phyloP scores from a whole-genome alignment of 805 yeast species.

The Jamesozyma spencerorum region DNA sequence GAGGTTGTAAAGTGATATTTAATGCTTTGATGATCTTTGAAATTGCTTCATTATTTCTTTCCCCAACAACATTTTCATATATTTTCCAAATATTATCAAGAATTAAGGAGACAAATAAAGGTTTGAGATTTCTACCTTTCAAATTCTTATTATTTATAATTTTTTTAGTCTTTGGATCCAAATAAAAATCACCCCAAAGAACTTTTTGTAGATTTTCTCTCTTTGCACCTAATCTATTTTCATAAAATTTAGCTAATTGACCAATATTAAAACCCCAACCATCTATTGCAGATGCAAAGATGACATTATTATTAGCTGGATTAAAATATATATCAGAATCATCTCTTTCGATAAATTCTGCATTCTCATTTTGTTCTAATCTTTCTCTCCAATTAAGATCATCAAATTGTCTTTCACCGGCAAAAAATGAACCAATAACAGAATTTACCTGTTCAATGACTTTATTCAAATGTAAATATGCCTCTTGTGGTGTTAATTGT shows the following conservation, averaged over 20 bases:
- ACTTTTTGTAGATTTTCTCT: constrained; percentile 70
- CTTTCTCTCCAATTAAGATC: constrained; percentile 70
- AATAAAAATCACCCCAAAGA: constrained; percentile 90
- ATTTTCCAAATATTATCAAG: constrained; percentile 89
- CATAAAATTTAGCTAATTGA: constrained; percentile 82
- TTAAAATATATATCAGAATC: constrained; percentile 79
- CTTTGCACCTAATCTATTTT: constrained; percentile 74
- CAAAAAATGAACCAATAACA: constrained; percentile 83
- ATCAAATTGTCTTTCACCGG: constrained; percentile 87
- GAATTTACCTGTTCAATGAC: constrained; percentile 91
- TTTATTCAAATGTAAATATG: constrained; percentile 68
- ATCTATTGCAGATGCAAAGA: constrained; percentile 85
- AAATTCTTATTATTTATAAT: constrained; percentile 58
- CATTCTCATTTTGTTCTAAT: constrained; percentile 37
- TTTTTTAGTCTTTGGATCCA: constrained; percentile 84
- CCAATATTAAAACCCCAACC: constrained; percentile 96
- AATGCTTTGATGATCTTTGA: constrained; percentile 68
- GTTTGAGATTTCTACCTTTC: constrained; percentile 57
- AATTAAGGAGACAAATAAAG: constrained; percentile 78
- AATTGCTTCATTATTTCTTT: constrained; percentile 59
- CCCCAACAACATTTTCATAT: constrained; percentile 58
- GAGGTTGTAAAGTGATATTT: constrained; percentile 55
- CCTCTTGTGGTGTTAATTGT: constrained; percentile 73
- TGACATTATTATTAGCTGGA: constrained; percentile 81
- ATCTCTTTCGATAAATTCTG: constrained; percentile 60